Evolutionary conservation across 805 yeast species (phyloP).

Genomic region (Candida broadrunensis): DNA sequence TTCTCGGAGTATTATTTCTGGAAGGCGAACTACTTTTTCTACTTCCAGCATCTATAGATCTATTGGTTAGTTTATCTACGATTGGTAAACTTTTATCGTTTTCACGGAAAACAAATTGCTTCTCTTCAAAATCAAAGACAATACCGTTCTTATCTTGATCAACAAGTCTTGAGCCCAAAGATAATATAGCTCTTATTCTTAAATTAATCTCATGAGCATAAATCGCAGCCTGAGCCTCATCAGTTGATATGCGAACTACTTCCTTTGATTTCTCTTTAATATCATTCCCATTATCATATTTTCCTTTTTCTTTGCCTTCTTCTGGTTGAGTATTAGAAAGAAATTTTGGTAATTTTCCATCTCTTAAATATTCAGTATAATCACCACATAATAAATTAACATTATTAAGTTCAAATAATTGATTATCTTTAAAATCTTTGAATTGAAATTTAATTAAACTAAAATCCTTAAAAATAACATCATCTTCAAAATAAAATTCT

Average conservation of each 20-base stretch:
- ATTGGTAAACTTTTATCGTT: not conserved
- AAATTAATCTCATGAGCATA: slow-evolving; percentile 23
- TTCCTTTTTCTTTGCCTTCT: slow-evolving; percentile 2
- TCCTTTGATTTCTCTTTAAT: not conserved
- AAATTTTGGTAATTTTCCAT: not conserved
- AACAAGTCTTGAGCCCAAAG: slow-evolving; percentile 18
- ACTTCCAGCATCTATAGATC: too few species aligned
- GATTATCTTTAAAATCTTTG: slow-evolving; percentile 60
- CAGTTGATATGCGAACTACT: not conserved
- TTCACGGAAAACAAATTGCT: not conserved
- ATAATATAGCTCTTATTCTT: slow-evolving; percentile 24
- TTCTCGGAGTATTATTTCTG: too few species aligned
- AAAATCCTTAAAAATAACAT: slow-evolving; percentile 60
- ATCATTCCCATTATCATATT: slow-evolving; percentile 1
- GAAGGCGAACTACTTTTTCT: too few species aligned
- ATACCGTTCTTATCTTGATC: slow-evolving; percentile 7
- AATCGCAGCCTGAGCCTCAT: too few species aligned
- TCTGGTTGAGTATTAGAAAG: not conserved
- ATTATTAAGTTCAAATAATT: slow-evolving; percentile 29
- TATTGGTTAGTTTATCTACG: too few species aligned
- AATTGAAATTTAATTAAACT: slow-evolving; percentile 51
- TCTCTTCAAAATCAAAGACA: slow-evolving; percentile 3
- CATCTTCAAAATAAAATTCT: slow-evolving; percentile 59
- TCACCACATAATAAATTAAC: slow-evolving; percentile 22
- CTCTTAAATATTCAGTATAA: slow-evolving; percentile 6